Evolutionary conservation across 805 yeast genomes (phyloP), one percentile per base, ranked within the genome.

Genomic region (Allodekkera sacchari): DNA sequence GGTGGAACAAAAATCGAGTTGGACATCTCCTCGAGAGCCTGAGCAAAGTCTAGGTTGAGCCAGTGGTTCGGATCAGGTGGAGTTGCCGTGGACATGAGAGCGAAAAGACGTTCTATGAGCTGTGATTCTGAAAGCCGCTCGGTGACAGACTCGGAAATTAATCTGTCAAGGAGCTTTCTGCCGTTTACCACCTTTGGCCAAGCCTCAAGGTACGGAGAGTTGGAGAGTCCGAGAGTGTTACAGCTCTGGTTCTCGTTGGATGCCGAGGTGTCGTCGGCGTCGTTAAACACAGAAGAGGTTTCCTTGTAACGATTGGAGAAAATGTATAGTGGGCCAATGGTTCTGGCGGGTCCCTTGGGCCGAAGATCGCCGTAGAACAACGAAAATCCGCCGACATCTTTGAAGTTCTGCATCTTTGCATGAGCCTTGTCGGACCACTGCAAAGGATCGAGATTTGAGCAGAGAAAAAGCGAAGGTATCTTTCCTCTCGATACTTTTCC

Each of bases 161-260:
- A 59, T 46, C 34, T 52, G 54, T 57, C 71, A 59, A 53, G 72
- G 59, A 41, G 83, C 81, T 38, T 68, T 71, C 54, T 77, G 60
- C 89, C 96, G 5, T 57, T 32, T 4, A 48, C 42, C 0, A 80
- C 80, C 45, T 88, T 89, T 0, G 69, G 67, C 96, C 97, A 88
- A 6, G 83, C 80, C 17, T 73, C 63, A 19, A 66, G 61, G 42
- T 63, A 70, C n/a, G 71, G 55, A 3, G 88, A 79, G 48, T 83
- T 83, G 1, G 88, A 78, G 10, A 83, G 46, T 1, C 84, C 83
- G 33, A 77, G 61, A 0, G 74, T 65, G 5, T 28, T 31, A 7
- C 54, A 48, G 12, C 53, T 39, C 20, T 17, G 30, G 17, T 11
- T 33, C 13, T 27, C 46, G 4, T 21, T 13, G 14, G 23, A 27